Evolutionary conservation across 768 basidiomycete species (phyloP), one percentile per base, ranked within the genome.

Genomic region (Lepiota brunneoincarnata): DNA sequence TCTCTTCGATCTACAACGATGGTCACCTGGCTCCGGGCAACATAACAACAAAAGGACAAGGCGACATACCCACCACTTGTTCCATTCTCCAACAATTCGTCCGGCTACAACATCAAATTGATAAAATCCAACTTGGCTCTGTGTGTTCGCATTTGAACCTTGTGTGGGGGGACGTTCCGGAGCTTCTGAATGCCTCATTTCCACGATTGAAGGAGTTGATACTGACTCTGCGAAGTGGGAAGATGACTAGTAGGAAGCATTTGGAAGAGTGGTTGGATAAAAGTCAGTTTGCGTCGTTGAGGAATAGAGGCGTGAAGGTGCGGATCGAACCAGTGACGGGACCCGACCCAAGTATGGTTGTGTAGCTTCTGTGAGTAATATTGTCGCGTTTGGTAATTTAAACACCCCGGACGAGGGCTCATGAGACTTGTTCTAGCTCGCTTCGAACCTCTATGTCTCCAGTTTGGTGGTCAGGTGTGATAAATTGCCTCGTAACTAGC

Each of bases 281-380:
- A 6, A 34, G 41, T 12, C 40, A 40, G 28, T 51, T 51, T 42
- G 34, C 21, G 26, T 7, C 37, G 54, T 61, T 43, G 71, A 31
- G 31, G 31, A 9, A 9, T 31, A 3, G 31, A 31, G 31, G 31
- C 11, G 31, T 31, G 31, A 31, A 31, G 31, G 31, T 31, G 2
- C 31, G 31, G 31, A 9, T 31, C 11, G 31, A 31, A 10, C 31
- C 11, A 9, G 31, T 31, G 7, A 31, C 4, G 31, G 31, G 4
- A 9, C 7, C 31, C 7, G 31, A 31, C 11, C 7, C 7, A 2
- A 10, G 31, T 31, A 6, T 31, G 7, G 3, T 31, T 31, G 31
- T 31, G 31, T 31, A 31, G 31, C 7, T 10, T 2, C 7, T 31
- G 31, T 6, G 31, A 31, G 7, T 31, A 28, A 28, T 3, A 28